Evolutionary conservation across 2,329 filamentous ascomycete genomes (phyloP).

Genomic region (Nakataea oryzae): DNA sequence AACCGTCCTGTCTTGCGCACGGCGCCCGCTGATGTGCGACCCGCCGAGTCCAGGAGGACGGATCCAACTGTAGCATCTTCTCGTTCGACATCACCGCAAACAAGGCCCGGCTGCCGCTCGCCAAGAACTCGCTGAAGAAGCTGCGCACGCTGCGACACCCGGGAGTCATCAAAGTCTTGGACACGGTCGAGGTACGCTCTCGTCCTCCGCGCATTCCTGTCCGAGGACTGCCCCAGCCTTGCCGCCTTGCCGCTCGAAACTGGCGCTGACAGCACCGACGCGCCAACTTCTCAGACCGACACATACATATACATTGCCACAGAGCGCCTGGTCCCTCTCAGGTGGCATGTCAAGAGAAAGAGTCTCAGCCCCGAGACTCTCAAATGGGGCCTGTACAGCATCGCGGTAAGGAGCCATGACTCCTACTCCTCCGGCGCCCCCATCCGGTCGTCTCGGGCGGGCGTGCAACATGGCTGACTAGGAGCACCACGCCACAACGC

Average conservation of each 20-base stretch:
- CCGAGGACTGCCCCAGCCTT: not conserved
- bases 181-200: conserved; percentile 72
- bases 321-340: conserved; percentile 75
- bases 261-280: conserved; percentile 5
- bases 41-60: conserved; percentile 61
- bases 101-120: conserved; percentile 71
- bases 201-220: not conserved
- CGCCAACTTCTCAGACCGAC: conserved; percentile 56
- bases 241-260: not conserved
- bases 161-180: conserved; percentile 85
- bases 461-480: not conserved
- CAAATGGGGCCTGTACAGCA: conserved; percentile 87
- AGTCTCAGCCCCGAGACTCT: conserved; percentile 83
- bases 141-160: conserved; percentile 87
- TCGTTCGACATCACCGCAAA: conserved; percentile 83
- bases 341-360: conserved; percentile 83
- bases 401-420: conserved; percentile 52
- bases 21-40: not conserved
- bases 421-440: not conserved
- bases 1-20: not conserved
- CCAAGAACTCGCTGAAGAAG: conserved; percentile 90
- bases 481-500: not conserved
- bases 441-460: not conserved
- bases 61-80: conserved; percentile 91
- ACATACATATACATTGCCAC: conserved; percentile 94